Conservation (phyloP, 805 yeast species). For the Ascoidea tarda region DNA sequence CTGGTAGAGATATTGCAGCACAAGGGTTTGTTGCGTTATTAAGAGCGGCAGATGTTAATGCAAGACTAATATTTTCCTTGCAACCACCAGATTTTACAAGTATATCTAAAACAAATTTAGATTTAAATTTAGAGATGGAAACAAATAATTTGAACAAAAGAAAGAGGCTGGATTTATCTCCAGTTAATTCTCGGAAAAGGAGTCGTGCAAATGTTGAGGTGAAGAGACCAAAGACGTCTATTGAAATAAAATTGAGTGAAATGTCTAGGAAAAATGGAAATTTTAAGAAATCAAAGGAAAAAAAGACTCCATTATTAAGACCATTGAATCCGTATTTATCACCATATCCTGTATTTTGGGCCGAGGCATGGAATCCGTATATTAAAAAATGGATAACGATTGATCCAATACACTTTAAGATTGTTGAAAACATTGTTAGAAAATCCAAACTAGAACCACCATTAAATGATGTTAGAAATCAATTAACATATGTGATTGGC, state of each 20-base stretch:
- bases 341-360: slow-evolving; percentile 73
- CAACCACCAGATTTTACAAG: slow-evolving; percentile 83
- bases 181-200: not conserved
- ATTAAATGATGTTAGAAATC: slow-evolving; percentile 36
- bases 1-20: slow-evolving; percentile 67
- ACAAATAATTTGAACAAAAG: slow-evolving; percentile 2
- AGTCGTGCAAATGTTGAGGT: slow-evolving; percentile 11
- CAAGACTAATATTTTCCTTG: slow-evolving; percentile 66
- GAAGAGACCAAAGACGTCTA: slow-evolving; percentile 5
- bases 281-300: not conserved
- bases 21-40: slow-evolving; percentile 77
- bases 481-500: slow-evolving; percentile 63
- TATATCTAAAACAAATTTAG: slow-evolving; percentile 8
- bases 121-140: slow-evolving; percentile 12
- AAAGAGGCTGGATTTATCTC: slow-evolving; percentile 1
- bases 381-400: slow-evolving; percentile 68
- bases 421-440: slow-evolving; percentile 46
- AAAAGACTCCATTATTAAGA: slow-evolving; percentile 7
- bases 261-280: slow-evolving; percentile 4
- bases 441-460: slow-evolving; percentile 66
- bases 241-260: slow-evolving; percentile 14
- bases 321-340: slow-evolving; percentile 7
- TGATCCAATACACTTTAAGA: slow-evolving; percentile 58
- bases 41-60: slow-evolving; percentile 54
- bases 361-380: slow-evolving; percentile 80